Base-by-base conservation (phyloP, 257 asterid species). In the Ocimum tenuiflorum region DNA sequence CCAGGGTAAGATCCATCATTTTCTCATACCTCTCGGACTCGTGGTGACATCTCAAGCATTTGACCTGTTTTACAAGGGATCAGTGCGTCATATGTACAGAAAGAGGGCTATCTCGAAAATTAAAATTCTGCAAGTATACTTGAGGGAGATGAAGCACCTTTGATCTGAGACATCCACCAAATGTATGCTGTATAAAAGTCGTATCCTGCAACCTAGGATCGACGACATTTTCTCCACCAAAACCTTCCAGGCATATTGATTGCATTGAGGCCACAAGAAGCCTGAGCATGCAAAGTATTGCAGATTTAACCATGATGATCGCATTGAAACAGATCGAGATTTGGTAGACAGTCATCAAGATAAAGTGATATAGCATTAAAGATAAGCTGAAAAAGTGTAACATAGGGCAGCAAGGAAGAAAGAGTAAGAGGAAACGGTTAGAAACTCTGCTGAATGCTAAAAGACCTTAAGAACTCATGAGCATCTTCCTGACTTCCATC, bases 401-500 rank as follows among this genome's bases (percentile, higher is more conserved):
- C 3, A 41, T 3, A 41, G 46, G 15, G 46, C 43, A 41, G 17
- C 15, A 41, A 41, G 47, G 19, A 43, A 43, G n/a, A 13, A n/a
- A 13, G 49, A 19, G 23, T 18, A 51, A 54, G 33, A 31, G 39
- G 39, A 50, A 24, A 70, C 0, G 20, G 12, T 6, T 41, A 50
- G 31, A 68, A 17, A 13, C 3, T 63, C 36, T 38, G 15, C 54
- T 20, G 39, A 70, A 68, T 22, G 14, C 42, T 19, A 8, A 67
- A 42, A 5, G 57, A 88, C 96, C 97, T 81, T 76, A 88, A 80
- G 76, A 91, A 91, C 66, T 91, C 97, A 73, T 91, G 97, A 53
- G 97, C 97, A 79, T 88, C 97, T 86, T 91, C 96, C 67, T 88
- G 96, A 47, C 96, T 88, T 73, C 96, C 97, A 71, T 84, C 85